These are phyloP conservation scores for Echeveria elegans DNA, from an alignment of 164 flowering plant species.

Conservation along the genomic window DNA sequence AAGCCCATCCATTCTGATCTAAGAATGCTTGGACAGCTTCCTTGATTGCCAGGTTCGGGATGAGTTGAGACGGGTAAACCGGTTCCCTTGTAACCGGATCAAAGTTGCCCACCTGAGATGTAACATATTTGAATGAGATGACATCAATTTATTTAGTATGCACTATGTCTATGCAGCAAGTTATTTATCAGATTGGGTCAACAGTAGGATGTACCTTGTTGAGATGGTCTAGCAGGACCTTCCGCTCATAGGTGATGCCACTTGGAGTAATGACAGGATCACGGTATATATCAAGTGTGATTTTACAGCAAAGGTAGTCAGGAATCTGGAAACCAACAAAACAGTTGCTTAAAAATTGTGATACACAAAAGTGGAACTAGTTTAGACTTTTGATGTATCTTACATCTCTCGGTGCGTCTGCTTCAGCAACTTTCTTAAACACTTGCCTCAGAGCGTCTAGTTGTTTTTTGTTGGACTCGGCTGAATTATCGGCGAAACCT, in stretches of 20 bases:
- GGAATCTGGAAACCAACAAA: slow-evolving; percentile 52
- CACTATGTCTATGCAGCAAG: too few species aligned
- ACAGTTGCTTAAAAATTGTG: neutral
- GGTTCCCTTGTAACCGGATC: slow-evolving; percentile 82
- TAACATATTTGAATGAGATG: neutral
- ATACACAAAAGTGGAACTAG: neutral
- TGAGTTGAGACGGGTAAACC: slow-evolving; percentile 45
- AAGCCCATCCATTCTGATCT: slow-evolving; percentile 78
- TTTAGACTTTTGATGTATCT: neutral
- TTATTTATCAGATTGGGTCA: neutral
- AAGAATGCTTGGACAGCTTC: slow-evolving; percentile 75
- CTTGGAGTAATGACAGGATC: slow-evolving; percentile 95
- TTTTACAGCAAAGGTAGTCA: slow-evolving; percentile 81
- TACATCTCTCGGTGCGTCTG: slow-evolving; percentile 69
- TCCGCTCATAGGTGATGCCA: slow-evolving; percentile 86
- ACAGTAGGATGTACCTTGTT: slow-evolving; percentile 42
- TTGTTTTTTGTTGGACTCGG: slow-evolving; percentile 24
- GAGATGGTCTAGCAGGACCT: slow-evolving; percentile 73
- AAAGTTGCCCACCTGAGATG: slow-evolving; percentile 65
- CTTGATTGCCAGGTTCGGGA: slow-evolving; percentile 81
- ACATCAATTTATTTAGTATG: neutral
- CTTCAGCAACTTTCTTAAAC: slow-evolving; percentile 62
- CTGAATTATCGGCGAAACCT: slow-evolving; percentile 34
- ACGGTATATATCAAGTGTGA: slow-evolving; percentile 76
- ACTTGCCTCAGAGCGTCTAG: slow-evolving; percentile 36